Base-by-base conservation (phyloP, 441 rosid species). In the California macrophylla region DNA sequence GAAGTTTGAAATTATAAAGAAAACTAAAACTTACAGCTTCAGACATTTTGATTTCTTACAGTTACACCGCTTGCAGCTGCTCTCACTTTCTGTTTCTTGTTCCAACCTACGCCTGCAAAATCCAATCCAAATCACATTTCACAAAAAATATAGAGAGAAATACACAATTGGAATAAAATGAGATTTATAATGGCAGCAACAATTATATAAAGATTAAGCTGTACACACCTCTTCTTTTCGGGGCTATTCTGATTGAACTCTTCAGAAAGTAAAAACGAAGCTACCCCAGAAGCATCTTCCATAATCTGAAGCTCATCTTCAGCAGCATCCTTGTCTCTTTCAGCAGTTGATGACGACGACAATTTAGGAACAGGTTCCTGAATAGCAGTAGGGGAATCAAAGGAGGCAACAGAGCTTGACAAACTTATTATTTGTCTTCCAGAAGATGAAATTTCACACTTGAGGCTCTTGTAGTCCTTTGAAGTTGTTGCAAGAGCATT, bases 21-120 rank as follows among this genome's bases (percentile, higher is more conserved):
- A 16, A 50, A 47, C 24, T 16, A 30, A 28, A 63, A 83, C 96
- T 87, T 83, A 90, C 99, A 95, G 99, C 80, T 95, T 95, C 91
- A 95, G 82, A 75, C 99, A 95, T 82, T 90, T 92, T 3, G 99
- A 95, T 76, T 92, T 95, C 85, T 90, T 95, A 82, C 99, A 95
- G 82, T 92, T 95, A 79, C 99, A 95, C 34, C 99, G 93, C 80
- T 92, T 95, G 81, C 99, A 95, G 56, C 89, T 71, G 24, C 25
- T 52, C 68, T 84, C 92, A 7, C 71, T 70, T 74, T 94, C 98
- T 77, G 86, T 97, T 60, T 64, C 81, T 67, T 73, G 82, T 75
- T 94, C 99, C 72, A 75, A 45, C 82, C 72, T 81, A 67, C 84
- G 91, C 84, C 98, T 89, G 82, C 61, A 70, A 71, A 71, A 16